phyloP scores from a whole-genome alignment of 2,329 filamentous ascomycete genomes.

The Cadophora luteo-olivacea region DNA sequence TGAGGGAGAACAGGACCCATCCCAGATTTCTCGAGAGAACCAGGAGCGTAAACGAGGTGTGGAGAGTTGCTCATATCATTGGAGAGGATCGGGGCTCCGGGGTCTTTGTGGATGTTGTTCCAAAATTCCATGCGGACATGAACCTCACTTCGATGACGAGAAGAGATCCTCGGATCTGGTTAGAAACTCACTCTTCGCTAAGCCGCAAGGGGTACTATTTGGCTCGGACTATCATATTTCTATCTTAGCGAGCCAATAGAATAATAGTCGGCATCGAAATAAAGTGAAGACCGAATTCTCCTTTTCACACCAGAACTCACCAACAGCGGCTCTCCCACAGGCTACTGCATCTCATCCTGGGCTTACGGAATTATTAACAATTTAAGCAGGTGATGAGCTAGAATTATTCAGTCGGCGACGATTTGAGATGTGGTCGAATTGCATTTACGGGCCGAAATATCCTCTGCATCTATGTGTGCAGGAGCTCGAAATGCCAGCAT shows the following conservation, averaged over 20 bases:
- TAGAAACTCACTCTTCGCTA: constrained; percentile 18
- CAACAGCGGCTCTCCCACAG: neutral
- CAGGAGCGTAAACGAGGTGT: constrained; percentile 14
- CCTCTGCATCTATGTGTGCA: neutral
- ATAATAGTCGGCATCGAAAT: neutral
- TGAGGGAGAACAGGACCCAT: constrained; percentile 4
- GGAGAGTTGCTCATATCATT: constrained; percentile 8
- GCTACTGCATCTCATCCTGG: constrained; percentile 2
- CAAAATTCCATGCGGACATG: neutral
- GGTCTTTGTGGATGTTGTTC: constrained; percentile 13
- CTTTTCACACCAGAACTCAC: neutral
- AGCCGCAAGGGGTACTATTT: constrained; percentile 15
- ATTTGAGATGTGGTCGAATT: neutral
- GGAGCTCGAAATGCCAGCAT: too few species aligned
- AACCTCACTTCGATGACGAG: constrained; percentile 6
- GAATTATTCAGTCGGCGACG: neutral
- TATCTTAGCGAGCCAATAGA: constrained; percentile 6
- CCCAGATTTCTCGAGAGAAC: neutral
- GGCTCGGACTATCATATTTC: constrained; percentile 27
- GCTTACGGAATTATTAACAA: constrained; percentile 2
- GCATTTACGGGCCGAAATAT: neutral
- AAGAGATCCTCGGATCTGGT: neutral
- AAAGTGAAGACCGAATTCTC: neutral
- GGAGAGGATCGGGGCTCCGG: constrained; percentile 2
- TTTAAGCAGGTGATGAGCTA: neutral